Percentiles rank a stretch among this genome's conserved stretches.
phyloP scores from a whole-genome alignment of 768 basidiomycete genomes.

The Suillus bovinus region DNA sequence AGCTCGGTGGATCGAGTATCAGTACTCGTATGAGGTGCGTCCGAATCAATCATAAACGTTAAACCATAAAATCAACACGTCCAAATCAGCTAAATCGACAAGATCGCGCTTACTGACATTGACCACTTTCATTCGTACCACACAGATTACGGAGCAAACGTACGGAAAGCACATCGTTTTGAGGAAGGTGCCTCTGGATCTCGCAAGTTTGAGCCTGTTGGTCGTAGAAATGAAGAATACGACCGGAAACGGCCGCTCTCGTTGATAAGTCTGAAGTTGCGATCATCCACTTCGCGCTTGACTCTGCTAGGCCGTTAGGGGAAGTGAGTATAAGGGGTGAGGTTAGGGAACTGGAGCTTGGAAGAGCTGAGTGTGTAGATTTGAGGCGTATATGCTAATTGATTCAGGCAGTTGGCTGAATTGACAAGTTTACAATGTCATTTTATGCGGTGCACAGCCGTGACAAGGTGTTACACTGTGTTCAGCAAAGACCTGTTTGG shows the following conservation, averaged over 20 bases:
- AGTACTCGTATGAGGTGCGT: background rate
- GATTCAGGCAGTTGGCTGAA: background rate
- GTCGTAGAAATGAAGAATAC: background rate
- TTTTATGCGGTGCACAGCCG: background rate
- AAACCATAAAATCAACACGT: background rate
- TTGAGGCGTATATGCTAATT: background rate
- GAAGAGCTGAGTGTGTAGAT: background rate
- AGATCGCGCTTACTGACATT: background rate
- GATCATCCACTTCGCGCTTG: background rate
- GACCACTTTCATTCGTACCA: background rate
- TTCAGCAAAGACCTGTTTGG: background rate
- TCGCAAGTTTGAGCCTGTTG: background rate
- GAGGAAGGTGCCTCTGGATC: background rate
- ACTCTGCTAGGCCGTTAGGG: background rate
- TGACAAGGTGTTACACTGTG: background rate
- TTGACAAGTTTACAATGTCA: background rate
- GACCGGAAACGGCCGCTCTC: background rate
- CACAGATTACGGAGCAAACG: background rate
- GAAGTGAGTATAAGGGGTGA: background rate
- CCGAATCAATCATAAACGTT: background rate
- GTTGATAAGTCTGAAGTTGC: background rate
- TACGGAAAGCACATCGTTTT: background rate
- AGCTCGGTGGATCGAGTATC: background rate
- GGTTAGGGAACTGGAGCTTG: background rate
- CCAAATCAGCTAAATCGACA: background rate